Evolutionary conservation across 306 rosid genomes (phyloP).

Genomic region (Citrullus amarus): DNA sequence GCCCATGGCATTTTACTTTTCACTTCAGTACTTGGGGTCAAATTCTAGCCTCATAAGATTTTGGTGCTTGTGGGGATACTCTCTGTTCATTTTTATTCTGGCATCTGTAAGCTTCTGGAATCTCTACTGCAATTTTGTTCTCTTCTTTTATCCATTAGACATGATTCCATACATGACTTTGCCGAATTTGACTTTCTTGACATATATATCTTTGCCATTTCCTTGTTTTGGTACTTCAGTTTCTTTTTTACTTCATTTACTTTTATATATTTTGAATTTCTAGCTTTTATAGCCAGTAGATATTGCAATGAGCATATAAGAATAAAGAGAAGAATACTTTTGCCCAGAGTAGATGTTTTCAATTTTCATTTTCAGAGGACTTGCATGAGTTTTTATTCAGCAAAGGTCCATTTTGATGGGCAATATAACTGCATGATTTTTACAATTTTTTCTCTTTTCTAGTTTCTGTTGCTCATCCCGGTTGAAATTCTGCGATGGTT

Average conservation of each 20-base stretch:
- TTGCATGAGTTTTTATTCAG: background rate
- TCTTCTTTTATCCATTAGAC: background rate
- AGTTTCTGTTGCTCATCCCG: conserved; percentile 83
- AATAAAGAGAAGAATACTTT: background rate
- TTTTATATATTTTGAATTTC: background rate
- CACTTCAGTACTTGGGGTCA: conserved; percentile 76
- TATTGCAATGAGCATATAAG: background rate
- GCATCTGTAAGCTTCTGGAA: conserved; percentile 62
- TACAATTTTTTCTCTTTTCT: conserved; percentile 18
- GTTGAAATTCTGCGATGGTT: conserved; percentile 79
- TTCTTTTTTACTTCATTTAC: background rate
- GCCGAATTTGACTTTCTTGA: background rate
- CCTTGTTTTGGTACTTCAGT: background rate
- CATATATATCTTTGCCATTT: background rate
- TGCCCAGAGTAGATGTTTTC: background rate
- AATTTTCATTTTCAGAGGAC: background rate
- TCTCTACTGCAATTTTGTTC: conserved; percentile 1
- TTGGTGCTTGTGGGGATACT: conserved; percentile 99
- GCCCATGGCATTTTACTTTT: conserved; percentile 76
- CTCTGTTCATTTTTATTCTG: conserved; percentile 67
- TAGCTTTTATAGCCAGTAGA: background rate
- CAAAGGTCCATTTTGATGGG: background rate
- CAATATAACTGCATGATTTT: background rate
- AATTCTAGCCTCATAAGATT: conserved; percentile 58
- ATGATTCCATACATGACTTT: background rate